Base-by-base conservation (phyloP, 306 rosid genomes). In the Prunus fruticosa region DNA sequence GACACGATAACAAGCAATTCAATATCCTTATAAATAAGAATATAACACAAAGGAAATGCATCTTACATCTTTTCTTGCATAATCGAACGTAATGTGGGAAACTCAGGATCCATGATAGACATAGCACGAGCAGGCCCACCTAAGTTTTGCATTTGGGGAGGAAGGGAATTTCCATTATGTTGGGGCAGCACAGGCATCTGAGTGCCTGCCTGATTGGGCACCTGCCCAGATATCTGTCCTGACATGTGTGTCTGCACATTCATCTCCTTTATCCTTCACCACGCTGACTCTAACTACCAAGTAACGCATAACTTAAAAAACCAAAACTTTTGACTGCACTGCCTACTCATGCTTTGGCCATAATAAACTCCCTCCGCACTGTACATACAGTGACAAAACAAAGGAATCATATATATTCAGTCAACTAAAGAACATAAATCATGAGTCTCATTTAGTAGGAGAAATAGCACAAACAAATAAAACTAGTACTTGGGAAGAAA, bases 11-110 rank as follows among this genome's bases (percentile, higher is more conserved):
- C 46, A 58, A 67, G 53, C 11, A 8, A 30, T 28, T 43, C 28
- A 46, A 5, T 22, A 41, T 25, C 43, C 20, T 22, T 15, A 52
- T 9, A 76, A 63, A 22, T 12, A 47, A 60, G 7, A n/a, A 46
- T 18, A 46, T 23, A 13, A 46, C 14, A 9, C 19, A 28, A 66
- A 71, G 20, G 15, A 34, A 27, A 66, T 46, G 23, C 19, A 67
- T 41, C 99, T 88, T 88, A 96, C 99, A 96, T 96, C 84, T 75
- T 91, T 1, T 87, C 93, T 50, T 87, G 87, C 76, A 89, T 89
- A 73, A 63, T 69, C 0, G 66, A 0, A 0, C 99, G 97, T 7
- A 87, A 84, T 76, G 82, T 88, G 9, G 10, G 8, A 81, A 96
- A 9, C 43, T 96, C 99, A 4, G 93, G 68, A 64, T 92, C 97